A percentile compares a stretch with the other conserved stretches of the same genome.
Evolutionary conservation across 352 stramenopile genomes (phyloP).

Genomic region (Phytophthora foliorum): DNA sequence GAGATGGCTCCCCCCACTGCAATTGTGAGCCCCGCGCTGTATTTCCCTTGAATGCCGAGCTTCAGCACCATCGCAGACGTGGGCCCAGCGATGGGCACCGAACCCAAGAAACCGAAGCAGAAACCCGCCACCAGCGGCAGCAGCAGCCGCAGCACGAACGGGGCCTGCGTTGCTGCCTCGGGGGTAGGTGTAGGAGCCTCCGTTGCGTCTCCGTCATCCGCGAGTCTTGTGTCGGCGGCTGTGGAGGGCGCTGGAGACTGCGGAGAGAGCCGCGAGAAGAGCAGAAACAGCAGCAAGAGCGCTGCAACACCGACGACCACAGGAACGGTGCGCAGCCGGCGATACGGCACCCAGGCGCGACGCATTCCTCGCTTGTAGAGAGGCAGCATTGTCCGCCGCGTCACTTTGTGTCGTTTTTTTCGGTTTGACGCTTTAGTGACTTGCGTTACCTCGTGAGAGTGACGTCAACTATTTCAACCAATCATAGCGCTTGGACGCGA

Average conservation of each 20-base stretch:
- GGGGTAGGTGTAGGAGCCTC: background rate
- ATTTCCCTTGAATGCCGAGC: slow-evolving; percentile 90
- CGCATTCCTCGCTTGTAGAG: slow-evolving; percentile 76
- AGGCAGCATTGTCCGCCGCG: slow-evolving; percentile 46
- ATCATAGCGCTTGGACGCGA: slow-evolving; percentile 3
- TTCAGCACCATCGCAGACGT: slow-evolving; percentile 92
- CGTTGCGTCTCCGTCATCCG: slow-evolving; percentile 18
- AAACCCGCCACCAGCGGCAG: slow-evolving; percentile 83
- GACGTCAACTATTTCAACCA: slow-evolving; percentile 20
- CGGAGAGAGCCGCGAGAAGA: slow-evolving; percentile 48
- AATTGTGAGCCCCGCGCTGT: slow-evolving; percentile 81
- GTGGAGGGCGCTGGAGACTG: slow-evolving; percentile 15
- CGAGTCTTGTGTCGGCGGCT: slow-evolving; percentile 8
- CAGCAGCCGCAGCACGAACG: slow-evolving; percentile 68
- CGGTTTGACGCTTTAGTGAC: slow-evolving; percentile 12
- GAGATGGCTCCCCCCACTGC: slow-evolving; percentile 85
- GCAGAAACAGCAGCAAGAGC: slow-evolving; percentile 71
- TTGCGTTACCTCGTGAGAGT: slow-evolving; percentile 1
- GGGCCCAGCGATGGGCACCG: slow-evolving; percentile 82
- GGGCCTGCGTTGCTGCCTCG: slow-evolving; percentile 23
- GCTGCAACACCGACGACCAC: slow-evolving; percentile 41
- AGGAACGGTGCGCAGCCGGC: slow-evolving; percentile 64
- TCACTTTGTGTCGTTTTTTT: slow-evolving; percentile 21
- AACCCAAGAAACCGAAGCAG: slow-evolving; percentile 88
- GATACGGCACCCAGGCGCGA: slow-evolving; percentile 69